Evolutionary conservation across 768 basidiomycete species (phyloP), one percentile per base, ranked within the genome.

Genomic region (Pleurotus tuoliensis): DNA sequence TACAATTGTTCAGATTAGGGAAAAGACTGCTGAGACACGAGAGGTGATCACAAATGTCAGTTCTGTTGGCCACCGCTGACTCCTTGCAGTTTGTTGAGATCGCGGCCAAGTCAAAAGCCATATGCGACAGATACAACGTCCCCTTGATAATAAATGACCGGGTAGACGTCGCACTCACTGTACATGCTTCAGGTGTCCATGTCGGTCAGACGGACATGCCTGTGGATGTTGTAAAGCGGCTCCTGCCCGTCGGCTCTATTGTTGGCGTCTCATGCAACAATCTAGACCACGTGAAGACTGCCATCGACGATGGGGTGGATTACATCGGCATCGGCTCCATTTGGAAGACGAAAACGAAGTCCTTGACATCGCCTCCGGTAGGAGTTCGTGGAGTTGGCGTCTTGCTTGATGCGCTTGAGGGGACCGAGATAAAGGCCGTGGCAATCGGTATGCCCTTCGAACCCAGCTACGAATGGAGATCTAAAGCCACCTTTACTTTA

Each of bases 131-230:
- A 70, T 88, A 92, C 76, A 76, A 81, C 41, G 81, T 96, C 25
- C 94, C 93, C 0, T 72, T 97, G 4, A 75, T 98, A 57, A 90
- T 98, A 71, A 92, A 94, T 66, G 90, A 92, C 68, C 83, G 93
- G 9, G 76, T 96, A 56, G 95, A 97, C 63, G 83, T 98, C 20
- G 92, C 90, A 7, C 76, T 94, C 18, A 90, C 91, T 5, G 73
- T 91, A 18, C 75, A 82, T 44, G 87, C 87, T 2, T 80, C 82
- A 45, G 94, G 94, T 13, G 85, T 96, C 9, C 95, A 98, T 66
- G 75, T 97, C 44, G 95, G 95, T 5, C 95, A 97, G 71, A 80
- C 82, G 0, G 94, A 96, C 67, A 90, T 92, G 81, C 82, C 89
- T 2, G 76, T 90, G 9, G 65, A 76, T 41, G 66, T 82, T 43